Conservation (phyloP, 2,329 filamentous ascomycete species). For the Fusarium staphyleae region DNA sequence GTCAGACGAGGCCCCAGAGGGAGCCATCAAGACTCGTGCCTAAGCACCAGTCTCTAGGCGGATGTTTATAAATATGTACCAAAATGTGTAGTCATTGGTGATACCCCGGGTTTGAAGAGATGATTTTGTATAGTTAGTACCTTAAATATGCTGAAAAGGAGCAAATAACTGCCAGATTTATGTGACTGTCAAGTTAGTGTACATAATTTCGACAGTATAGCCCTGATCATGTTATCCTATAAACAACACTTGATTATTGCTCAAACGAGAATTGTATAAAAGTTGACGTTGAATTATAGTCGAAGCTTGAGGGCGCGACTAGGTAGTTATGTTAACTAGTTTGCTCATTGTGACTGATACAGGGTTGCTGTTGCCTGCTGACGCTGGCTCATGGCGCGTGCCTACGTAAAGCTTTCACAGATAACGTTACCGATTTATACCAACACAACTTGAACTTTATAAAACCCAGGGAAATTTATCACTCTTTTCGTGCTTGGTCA, state of each 20-base stretch:
- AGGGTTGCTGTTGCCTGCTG: constrained; percentile 31
- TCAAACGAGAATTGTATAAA: too few relatives aligned
- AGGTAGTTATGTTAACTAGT: too few relatives aligned
- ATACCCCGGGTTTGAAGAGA: constrained; percentile 27
- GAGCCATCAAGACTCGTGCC: constrained; percentile 52
- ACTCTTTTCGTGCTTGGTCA: neutral
- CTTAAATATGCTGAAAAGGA: constrained; percentile 6
- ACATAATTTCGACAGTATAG: neutral
- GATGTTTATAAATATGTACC: constrained; percentile 21
- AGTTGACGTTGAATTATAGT: neutral
- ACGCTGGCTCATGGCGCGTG: constrained; percentile 10
- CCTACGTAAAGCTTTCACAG: neutral
- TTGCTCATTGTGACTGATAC: constrained; percentile 10
- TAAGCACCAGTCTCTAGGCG: constrained; percentile 30
- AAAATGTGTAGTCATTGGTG: constrained; percentile 25
- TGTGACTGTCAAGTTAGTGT: neutral
- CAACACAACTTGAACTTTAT: neutral
- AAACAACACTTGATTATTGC: neutral
- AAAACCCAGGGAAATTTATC: neutral
- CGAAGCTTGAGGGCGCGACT: constrained; percentile 2
- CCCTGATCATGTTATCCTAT: neutral
- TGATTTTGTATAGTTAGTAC: constrained; percentile 12
- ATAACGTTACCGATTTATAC: neutral
- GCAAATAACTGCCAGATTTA: neutral
- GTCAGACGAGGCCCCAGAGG: constrained; percentile 48